Percentiles rank a stretch among this genome's conserved stretches.
Evolutionary conservation across 768 basidiomycete species (phyloP).

Genomic region (Kwoniella sp.): DNA sequence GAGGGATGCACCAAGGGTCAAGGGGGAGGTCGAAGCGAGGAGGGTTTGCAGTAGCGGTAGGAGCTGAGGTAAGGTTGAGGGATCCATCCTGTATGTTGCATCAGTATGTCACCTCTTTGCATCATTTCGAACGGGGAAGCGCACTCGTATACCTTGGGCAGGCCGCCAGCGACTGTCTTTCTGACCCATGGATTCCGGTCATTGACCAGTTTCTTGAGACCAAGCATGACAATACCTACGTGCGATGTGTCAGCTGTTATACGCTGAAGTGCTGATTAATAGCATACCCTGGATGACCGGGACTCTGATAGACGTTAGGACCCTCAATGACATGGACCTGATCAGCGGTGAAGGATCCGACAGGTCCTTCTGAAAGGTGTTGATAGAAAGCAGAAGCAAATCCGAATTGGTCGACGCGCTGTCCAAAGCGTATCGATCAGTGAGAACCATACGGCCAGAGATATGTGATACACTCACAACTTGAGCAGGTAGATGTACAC

Average conservation of each 20-base stretch:
- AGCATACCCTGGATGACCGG: conserved; percentile 63
- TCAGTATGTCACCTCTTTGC: neutral
- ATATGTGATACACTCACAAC: conserved; percentile 53
- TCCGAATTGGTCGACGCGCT: conserved; percentile 85
- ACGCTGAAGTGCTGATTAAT: neutral
- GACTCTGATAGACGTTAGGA: conserved; percentile 85
- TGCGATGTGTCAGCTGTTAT: neutral
- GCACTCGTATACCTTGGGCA: conserved; percentile 77
- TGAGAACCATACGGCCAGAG: neutral
- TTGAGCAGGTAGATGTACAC: conserved; percentile 93
- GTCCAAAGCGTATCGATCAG: neutral
- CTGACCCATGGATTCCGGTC: conserved; percentile 93
- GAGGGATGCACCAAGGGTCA: conserved; percentile 80
- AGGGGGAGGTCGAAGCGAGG: conserved; percentile 68
- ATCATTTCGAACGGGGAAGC: conserved; percentile 22
- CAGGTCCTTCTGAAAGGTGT: conserved; percentile 96
- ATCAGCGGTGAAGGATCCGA: conserved; percentile 88
- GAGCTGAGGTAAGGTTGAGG: conserved; percentile 64
- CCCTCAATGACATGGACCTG: conserved; percentile 90
- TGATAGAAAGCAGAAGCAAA: conserved; percentile 89
- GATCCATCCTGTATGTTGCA: conserved; percentile 68
- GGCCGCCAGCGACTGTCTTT: conserved; percentile 83
- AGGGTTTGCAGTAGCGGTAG: conserved; percentile 51
- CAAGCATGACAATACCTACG: conserved; percentile 55
- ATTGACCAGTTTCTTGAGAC: conserved; percentile 84